Evolutionary conservation across 345 rosid species (phyloP), one percentile per base, ranked within the genome.

Genomic region (Pistacia integerrima): DNA sequence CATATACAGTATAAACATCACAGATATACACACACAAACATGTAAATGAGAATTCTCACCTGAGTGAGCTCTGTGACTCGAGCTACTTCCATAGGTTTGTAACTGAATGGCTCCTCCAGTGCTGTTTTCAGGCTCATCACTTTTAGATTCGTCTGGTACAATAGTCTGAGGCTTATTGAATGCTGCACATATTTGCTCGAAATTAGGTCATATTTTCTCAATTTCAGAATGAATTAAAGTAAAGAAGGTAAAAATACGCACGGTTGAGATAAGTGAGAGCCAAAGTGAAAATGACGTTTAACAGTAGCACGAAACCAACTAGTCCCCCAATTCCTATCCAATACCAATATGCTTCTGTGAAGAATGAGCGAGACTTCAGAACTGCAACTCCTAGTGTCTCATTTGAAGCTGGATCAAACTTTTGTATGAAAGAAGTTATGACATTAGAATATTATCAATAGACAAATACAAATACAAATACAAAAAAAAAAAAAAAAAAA

Each of bases 321-420:
- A 79, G 54, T 36, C 86, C 95, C 10, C 85, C 88, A 11, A 85
- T 63, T 76, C 91, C 94, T 11, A 91, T 57, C 97, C 95, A 92
- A 67, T 88, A 92, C 95, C 91, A 89, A 30, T 85, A 49, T 20
- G 88, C 64, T 5, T 87, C 61, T 1, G 84, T 62, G 73, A 84
- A 78, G 78, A 90, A 57, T 35, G 84, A 88, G 28, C 91, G 90
- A 5, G 67, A 56, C 82, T 81, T 72, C 79, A 91, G 59, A 52
- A 87, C 64, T 79, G 73, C 76, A 69, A 85, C 49, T 22, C 97
- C 97, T 6, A 87, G 72, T 70, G 83, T 1, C 5, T 76, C 81
- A 51, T 66, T 64, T 44, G 81, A 67, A 70, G 81, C 74, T 18
- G 63, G 73, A 46, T 64, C 75, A 77, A 68, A 12, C 84, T 73